A percentile compares a stretch with the other conserved stretches of the same genome.
Conservation (phyloP, 2,329 filamentous ascomycete genomes). For the Bipolaris cookei region DNA sequence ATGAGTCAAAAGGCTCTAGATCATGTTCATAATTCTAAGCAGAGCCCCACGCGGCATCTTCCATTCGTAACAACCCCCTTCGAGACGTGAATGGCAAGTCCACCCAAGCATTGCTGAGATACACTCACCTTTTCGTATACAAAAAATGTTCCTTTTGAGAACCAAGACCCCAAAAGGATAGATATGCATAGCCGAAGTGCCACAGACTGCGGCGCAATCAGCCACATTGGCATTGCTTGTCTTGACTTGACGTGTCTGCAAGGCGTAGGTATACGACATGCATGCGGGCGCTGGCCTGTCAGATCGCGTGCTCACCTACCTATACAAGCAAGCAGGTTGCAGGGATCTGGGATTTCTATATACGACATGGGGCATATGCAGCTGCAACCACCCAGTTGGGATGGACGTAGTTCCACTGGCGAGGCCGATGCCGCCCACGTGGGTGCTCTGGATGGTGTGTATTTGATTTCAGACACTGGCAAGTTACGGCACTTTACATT, state of each 20-base stretch:
- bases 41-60: not conserved
- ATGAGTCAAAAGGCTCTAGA: constrained; percentile 4
- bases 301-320: constrained; percentile 18
- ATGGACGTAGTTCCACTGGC: constrained; percentile 1
- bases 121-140: not conserved
- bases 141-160: not conserved
- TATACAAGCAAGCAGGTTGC: constrained; percentile 2
- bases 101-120: not conserved
- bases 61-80: not conserved
- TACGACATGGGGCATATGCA: constrained; percentile 7
- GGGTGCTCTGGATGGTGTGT: constrained; percentile 5
- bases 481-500: not conserved
- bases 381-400: not conserved
- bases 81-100: not conserved
- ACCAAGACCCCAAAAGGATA: constrained; percentile 9
- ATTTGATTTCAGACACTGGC: not conserved
- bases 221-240: constrained; percentile 9
- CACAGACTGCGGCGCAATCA: constrained; percentile 5
- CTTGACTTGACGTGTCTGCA: not conserved
- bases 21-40: not conserved
- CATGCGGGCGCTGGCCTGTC: not conserved
- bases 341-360: not conserved
- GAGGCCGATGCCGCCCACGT: constrained; percentile 5
- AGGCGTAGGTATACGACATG: not conserved
- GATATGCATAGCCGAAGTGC: constrained; percentile 13